Evolutionary conservation across 1,284 basidiomycete genomes (phyloP).

Genomic region (Cutaneotrichosporon spelunceum): DNA sequence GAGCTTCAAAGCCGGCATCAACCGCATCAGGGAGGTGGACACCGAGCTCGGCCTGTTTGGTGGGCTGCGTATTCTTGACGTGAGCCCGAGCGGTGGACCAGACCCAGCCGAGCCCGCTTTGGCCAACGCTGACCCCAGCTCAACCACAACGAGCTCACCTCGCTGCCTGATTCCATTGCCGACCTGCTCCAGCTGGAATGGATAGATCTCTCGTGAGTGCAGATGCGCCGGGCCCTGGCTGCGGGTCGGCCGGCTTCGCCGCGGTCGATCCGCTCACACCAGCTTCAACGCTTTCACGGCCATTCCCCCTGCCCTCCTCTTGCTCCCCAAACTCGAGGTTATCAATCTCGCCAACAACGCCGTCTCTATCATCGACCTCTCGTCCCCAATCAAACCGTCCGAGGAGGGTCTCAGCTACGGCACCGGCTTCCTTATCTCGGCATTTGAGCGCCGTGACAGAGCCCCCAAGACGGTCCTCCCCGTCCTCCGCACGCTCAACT

Average conservation of each 20-base stretch:
- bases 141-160: conserved; percentile 34
- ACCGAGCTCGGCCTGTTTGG: conserved; percentile 48
- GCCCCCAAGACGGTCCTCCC: conserved; percentile 32
- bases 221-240: not conserved
- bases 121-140: conserved; percentile 28
- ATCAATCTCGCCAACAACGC: conserved; percentile 46
- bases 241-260: not conserved
- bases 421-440: conserved; percentile 43
- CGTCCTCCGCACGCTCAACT: conserved; percentile 34
- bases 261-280: conserved; percentile 7
- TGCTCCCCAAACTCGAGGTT: conserved; percentile 44
- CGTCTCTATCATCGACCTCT: conserved; percentile 37
- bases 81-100: conserved; percentile 25
- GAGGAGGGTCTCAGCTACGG: conserved; percentile 45
- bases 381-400: conserved; percentile 39
- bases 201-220: conserved; percentile 46
- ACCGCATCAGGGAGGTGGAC: conserved; percentile 40
- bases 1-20: conserved; percentile 35
- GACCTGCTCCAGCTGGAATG: conserved; percentile 44
- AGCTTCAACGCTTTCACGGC: conserved; percentile 41
- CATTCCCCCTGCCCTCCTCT: conserved; percentile 40
- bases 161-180: conserved; percentile 42
- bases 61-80: conserved; percentile 44
- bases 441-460: conserved; percentile 37
- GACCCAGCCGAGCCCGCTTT: not conserved